A percentile compares a stretch with the other conserved stretches of the same genome.
These are phyloP conservation scores for Glebionis coronaria DNA, from an alignment of 129 eudicot genomes.

Conservation along the genomic window DNA sequence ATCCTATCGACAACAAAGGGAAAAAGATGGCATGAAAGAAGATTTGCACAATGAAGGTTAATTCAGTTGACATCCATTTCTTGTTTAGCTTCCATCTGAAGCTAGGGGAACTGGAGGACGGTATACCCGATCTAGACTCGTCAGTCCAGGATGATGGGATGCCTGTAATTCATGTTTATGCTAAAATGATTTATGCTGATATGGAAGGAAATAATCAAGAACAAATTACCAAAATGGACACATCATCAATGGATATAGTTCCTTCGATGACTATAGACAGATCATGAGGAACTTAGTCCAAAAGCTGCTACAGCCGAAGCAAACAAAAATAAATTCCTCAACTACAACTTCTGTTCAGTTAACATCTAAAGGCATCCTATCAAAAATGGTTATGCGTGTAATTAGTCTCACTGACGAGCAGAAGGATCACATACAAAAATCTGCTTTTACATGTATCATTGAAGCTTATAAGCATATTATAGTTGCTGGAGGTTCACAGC, in stretches of 20 bases:
- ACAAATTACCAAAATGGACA: slow-evolving; percentile 41
- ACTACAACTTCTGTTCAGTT: slow-evolving; percentile 67
- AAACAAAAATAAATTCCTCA: slow-evolving; percentile 48
- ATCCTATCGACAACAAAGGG: too few relatives aligned
- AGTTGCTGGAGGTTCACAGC: slow-evolving; percentile 79
- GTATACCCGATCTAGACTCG: slow-evolving; percentile 78
- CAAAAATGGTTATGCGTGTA: slow-evolving; percentile 92
- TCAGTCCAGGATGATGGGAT: slow-evolving; percentile 42
- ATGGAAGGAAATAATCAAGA: slow-evolving; percentile 58
- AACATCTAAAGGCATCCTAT: slow-evolving; percentile 55
- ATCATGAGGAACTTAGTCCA: slow-evolving; percentile 94
- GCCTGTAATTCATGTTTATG: slow-evolving; percentile 32
- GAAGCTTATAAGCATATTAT: slow-evolving; percentile 89
- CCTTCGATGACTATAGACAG: slow-evolving; percentile 81
- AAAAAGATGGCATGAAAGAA: too few relatives aligned
- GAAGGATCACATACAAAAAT: slow-evolving; percentile 68
- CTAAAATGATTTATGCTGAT: slow-evolving; percentile 43
- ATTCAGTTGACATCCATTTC: too few relatives aligned
- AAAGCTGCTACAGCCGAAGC: slow-evolving; percentile 54
- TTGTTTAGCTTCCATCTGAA: slow-evolving; percentile 41
- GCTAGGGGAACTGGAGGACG: slow-evolving; percentile 45
- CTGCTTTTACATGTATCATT: slow-evolving; percentile 65
- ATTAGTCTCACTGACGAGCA: slow-evolving; percentile 63
- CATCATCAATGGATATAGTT: slow-evolving; percentile 39
- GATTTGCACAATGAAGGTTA: too few relatives aligned